phyloP scores from a whole-genome alignment of 2,329 filamentous ascomycete genomes.

The Nothomitra cinnamomea region DNA sequence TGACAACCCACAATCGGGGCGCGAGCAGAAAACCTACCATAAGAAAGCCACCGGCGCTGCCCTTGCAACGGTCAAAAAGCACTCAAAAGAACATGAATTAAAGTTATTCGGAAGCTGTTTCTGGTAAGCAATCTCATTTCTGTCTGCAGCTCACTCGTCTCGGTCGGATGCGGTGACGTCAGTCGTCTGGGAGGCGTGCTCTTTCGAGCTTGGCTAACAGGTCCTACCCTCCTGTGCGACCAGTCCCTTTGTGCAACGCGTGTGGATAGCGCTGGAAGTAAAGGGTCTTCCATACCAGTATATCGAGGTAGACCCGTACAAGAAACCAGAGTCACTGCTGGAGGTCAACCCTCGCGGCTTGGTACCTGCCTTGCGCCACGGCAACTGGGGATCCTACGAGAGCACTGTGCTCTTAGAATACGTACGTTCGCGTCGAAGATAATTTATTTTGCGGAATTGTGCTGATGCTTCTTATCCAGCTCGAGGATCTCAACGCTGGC shows the following conservation, averaged over 20 bases:
- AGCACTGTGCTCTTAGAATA: slow-evolving; percentile 77
- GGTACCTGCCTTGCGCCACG: slow-evolving; percentile 61
- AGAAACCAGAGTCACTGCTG: slow-evolving; percentile 51
- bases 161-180: not conserved
- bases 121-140: slow-evolving; percentile 37
- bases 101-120: slow-evolving; percentile 74
- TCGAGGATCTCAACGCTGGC: slow-evolving; percentile 54
- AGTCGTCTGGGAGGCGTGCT: not conserved
- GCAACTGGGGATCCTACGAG: slow-evolving; percentile 69
- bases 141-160: not conserved
- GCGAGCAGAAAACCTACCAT: slow-evolving; percentile 46
- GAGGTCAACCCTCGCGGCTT: slow-evolving; percentile 61
- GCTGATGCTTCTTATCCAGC: slow-evolving; percentile 24
- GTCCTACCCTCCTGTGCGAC: not conserved
- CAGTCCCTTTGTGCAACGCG: slow-evolving; percentile 69
- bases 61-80: slow-evolving; percentile 49
- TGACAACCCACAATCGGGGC: slow-evolving; percentile 24
- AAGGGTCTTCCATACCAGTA: slow-evolving; percentile 72
- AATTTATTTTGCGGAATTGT: not conserved
- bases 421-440: slow-evolving; percentile 27
- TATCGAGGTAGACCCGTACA: slow-evolving; percentile 68
- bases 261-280: slow-evolving; percentile 75
- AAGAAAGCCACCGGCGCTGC: slow-evolving; percentile 59
- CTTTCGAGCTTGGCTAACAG: slow-evolving; percentile 11
- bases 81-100: slow-evolving; percentile 50